Percentiles rank a stretch among this genome's conserved stretches.
phyloP scores from a whole-genome alignment of 768 basidiomycete species.

The Lactarius sp. region DNA sequence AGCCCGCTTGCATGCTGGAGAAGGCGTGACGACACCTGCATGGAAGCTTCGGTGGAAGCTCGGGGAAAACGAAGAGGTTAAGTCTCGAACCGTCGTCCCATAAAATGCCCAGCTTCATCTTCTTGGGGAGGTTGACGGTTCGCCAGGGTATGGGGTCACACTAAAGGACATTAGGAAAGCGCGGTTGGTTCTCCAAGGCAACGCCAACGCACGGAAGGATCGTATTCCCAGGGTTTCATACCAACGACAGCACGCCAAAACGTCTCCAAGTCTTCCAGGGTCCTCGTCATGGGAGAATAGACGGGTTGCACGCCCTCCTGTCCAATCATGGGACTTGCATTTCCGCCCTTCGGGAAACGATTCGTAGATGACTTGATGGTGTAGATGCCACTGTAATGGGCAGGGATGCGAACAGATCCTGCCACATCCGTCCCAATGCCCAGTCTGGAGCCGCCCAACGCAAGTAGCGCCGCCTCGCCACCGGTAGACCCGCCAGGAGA shows the following conservation, averaged over 20 bases:
- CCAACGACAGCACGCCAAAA: slow-evolving; percentile 60
- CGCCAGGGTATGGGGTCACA: slow-evolving; percentile 36
- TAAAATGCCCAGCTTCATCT: slow-evolving; percentile 17
- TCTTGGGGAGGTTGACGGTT: slow-evolving; percentile 23
- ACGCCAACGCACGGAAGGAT: slow-evolving; percentile 39
- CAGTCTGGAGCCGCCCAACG: slow-evolving; percentile 40
- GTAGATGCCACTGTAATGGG: slow-evolving; percentile 63
- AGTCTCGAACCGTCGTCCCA: slow-evolving; percentile 51
- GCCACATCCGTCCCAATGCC: slow-evolving; percentile 63
- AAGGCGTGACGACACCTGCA: slow-evolving; percentile 51
- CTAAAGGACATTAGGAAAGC: slow-evolving; percentile 23
- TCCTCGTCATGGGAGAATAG: slow-evolving; percentile 56
- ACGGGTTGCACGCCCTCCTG: slow-evolving; percentile 52
- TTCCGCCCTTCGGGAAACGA: slow-evolving; percentile 53
- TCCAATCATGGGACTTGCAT: slow-evolving; percentile 43
- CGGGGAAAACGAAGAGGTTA: neutral
- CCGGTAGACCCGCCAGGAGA: slow-evolving; percentile 65
- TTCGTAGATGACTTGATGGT: slow-evolving; percentile 53
- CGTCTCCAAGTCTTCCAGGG: slow-evolving; percentile 56
- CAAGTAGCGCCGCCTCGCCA: slow-evolving; percentile 61
- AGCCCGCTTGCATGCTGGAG: slow-evolving; percentile 56
- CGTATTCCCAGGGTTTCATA: slow-evolving; percentile 64
- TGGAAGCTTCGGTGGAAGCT: neutral
- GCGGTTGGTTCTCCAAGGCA: neutral
- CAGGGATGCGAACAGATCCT: slow-evolving; percentile 61